Conservation (phyloP, 23 red algal species). For the Gracilaria vermiculophylla region DNA sequence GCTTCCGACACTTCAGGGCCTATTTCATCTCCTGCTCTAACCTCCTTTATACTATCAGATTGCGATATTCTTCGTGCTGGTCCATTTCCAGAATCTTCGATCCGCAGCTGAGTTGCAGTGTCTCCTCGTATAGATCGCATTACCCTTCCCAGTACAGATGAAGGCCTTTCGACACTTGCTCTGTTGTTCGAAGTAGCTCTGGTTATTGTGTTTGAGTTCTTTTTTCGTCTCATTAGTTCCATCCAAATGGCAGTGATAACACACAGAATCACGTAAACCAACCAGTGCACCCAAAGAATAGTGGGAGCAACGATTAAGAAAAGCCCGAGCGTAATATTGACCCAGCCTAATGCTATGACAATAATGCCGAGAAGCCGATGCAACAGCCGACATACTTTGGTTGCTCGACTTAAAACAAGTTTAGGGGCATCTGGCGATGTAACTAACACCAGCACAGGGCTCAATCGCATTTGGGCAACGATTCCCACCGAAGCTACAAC, state of each 20-base stretch:
- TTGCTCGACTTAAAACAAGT: not conserved
- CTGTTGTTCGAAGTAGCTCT: conserved; percentile 19
- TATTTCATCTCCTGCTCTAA: not conserved
- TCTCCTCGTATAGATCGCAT: conserved; percentile 33
- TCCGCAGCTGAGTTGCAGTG: not conserved
- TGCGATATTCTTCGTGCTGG: not conserved
- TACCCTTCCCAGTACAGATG: conserved; percentile 3
- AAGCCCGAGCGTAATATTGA: conserved; percentile 39
- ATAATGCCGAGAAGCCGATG: conserved; percentile 4
- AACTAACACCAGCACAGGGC: not conserved
- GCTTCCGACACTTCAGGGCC: not conserved
- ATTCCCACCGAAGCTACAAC: conserved; percentile 26
- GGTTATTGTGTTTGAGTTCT: not conserved
- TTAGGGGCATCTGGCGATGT: not conserved
- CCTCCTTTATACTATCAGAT: conserved; percentile 11
- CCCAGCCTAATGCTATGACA: conserved; percentile 1
- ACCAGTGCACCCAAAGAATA: conserved; percentile 46
- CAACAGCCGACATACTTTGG: conserved; percentile 5
- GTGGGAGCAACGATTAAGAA: conserved; percentile 48
- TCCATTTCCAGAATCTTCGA: not conserved
- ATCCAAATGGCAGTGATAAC: not conserved
- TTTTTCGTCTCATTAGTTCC: conserved; percentile 25
- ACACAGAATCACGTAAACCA: conserved; percentile 18
- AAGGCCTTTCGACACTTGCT: not conserved
- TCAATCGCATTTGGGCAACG: not conserved